Conservation (phyloP, 1,284 basidiomycete genomes). For the Cryptococcus sp. region DNA sequence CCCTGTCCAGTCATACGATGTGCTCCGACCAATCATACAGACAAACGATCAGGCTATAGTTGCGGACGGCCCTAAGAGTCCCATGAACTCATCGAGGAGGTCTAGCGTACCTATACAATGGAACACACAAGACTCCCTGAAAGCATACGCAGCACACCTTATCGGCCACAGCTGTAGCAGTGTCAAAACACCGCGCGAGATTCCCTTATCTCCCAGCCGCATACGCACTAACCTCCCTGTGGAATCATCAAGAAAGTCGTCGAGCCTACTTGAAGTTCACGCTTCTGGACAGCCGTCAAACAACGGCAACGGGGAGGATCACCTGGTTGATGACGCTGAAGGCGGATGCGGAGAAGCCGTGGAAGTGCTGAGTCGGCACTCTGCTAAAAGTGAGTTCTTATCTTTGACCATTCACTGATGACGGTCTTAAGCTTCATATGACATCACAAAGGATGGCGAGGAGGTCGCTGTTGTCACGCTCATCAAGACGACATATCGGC, state of each 20-base stretch:
- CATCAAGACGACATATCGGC: conserved; percentile 80
- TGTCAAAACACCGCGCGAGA: no score
- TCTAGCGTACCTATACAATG: conserved; percentile 11
- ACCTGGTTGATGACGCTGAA: conserved; percentile 54
- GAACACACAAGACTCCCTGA: conserved; percentile 22
- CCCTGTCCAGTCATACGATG: conserved; percentile 42
- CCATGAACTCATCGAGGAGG: background rate
- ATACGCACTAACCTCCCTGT: no score
- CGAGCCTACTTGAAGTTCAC: no score
- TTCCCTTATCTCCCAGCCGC: no score
- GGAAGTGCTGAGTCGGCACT: conserved; percentile 82
- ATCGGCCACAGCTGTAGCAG: conserved; percentile 13
- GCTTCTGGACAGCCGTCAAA: no score
- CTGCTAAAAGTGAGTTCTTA: conserved; percentile 70
- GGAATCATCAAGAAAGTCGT: no score
- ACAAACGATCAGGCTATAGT: conserved; percentile 49
- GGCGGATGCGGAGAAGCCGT: conserved; percentile 82
- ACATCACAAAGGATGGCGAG: conserved; percentile 85
- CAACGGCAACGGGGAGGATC: conserved; percentile 41
- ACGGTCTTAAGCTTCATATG: conserved; percentile 70
- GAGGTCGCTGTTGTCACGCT: conserved; percentile 87
- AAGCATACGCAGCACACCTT: conserved; percentile 40
- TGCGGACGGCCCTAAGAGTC: conserved; percentile 9
- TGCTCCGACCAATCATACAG: conserved; percentile 49
- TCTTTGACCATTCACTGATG: background rate